A percentile compares a stretch with the other conserved stretches of the same genome.
Evolutionary conservation across 108 stramenopile genomes (phyloP).

Genomic region (Skeletonema potamos): DNA sequence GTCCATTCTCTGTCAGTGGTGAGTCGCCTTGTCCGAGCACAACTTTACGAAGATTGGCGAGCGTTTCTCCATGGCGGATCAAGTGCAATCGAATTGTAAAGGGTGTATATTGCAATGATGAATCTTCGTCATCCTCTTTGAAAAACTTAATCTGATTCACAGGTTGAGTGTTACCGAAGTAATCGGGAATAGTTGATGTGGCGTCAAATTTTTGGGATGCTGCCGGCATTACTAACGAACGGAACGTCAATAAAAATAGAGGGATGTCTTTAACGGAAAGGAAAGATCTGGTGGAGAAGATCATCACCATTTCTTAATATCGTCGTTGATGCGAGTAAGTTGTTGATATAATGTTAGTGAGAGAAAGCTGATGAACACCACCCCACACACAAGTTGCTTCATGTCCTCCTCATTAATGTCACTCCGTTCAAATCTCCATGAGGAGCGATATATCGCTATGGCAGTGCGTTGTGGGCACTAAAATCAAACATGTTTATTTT

Average conservation of each 20-base stretch:
- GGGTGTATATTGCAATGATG: not conserved
- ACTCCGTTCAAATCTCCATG: no score
- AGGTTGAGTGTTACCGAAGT: no score
- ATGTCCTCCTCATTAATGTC: no score
- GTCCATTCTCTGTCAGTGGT: slow-evolving; percentile 46
- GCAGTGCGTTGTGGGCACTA: no score
- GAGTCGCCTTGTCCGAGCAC: slow-evolving; percentile 63
- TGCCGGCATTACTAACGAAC: not conserved
- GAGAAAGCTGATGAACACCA: no score
- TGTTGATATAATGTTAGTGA: no score
- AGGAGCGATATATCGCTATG: no score
- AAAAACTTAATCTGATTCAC: no score
- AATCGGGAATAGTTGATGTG: not conserved
- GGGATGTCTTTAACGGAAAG: not conserved
- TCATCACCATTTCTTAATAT: not conserved
- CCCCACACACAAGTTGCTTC: no score
- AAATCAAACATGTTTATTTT: no score
- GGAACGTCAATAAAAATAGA: not conserved
- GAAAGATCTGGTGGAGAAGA: not conserved
- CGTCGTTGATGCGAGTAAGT: not conserved
- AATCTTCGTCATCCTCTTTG: not conserved
- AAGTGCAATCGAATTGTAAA: slow-evolving; percentile 43
- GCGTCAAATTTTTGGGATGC: not conserved
- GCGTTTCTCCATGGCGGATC: slow-evolving; percentile 68
- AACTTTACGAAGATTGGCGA: slow-evolving; percentile 47